Percentiles rank a stretch among this genome's conserved stretches.
Evolutionary conservation across 805 yeast genomes (phyloP).

Genomic region (Citeromyces matritensis): DNA sequence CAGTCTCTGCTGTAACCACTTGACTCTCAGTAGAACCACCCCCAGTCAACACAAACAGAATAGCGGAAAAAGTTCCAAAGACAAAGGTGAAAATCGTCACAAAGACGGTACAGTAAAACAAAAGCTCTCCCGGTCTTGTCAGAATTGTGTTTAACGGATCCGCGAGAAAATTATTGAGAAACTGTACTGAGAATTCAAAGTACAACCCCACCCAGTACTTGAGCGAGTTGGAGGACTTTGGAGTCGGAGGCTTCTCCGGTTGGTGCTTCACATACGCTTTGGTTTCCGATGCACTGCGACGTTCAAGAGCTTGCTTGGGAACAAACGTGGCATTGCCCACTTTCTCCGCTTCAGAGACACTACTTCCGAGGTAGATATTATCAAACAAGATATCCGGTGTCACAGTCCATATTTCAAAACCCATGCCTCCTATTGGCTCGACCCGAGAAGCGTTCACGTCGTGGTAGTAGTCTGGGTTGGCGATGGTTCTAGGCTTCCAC

Average conservation of each 20-base stretch:
- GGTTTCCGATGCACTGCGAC: slow-evolving; percentile 19
- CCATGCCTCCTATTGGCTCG: slow-evolving; percentile 64
- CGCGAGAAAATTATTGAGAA: slow-evolving; percentile 20
- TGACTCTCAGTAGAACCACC: slow-evolving; percentile 4
- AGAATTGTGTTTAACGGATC: slow-evolving; percentile 29
- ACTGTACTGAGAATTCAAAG: slow-evolving; percentile 7
- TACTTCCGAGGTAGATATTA: slow-evolving; percentile 76
- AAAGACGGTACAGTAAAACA: slow-evolving; percentile 26
- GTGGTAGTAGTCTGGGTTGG: slow-evolving; percentile 58
- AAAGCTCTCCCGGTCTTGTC: slow-evolving; percentile 33
- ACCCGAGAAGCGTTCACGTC: slow-evolving; percentile 43
- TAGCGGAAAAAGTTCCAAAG: slow-evolving; percentile 25
- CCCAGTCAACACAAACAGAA: slow-evolving; percentile 13
- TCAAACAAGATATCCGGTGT: slow-evolving; percentile 61
- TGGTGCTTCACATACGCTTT: slow-evolving; percentile 24
- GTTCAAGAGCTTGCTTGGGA: slow-evolving; percentile 38
- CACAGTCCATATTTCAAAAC: slow-evolving; percentile 87
- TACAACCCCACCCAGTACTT: slow-evolving; percentile 6
- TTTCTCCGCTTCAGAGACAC: slow-evolving; percentile 68
- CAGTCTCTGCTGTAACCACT: slow-evolving; percentile 3
- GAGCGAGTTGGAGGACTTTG: too few relatives aligned
- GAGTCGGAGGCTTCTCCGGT: slow-evolving; percentile 31
- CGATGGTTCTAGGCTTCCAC: slow-evolving; percentile 54
- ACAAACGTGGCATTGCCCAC: slow-evolving; percentile 67
- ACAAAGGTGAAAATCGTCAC: slow-evolving; percentile 23